Evolutionary conservation across 2,329 filamentous ascomycete species (phyloP), one percentile per base, ranked within the genome.

Genomic region (Tothia fuscella): DNA sequence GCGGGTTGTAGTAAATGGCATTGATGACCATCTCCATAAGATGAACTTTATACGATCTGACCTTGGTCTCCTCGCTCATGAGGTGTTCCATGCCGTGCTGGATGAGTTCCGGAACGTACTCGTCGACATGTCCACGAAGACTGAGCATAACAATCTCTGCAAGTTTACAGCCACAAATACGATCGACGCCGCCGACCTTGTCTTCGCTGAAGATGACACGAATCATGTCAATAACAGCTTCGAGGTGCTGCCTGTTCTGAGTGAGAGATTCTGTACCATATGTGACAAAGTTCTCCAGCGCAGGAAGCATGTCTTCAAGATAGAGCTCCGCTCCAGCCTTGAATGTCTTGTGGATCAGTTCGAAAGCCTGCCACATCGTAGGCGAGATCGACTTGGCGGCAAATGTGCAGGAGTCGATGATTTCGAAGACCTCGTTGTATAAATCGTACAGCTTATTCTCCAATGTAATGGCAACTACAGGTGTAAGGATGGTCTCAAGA

Each of bases 1-100:
- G 65, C 2, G 91, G 88, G 66, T 94, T 95, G 71, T 98, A 98
- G 71, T 96, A 93, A 53, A 96, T 87, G 42, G 84, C 79, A 63
- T 96, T 96, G 69, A 98, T 94, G 45, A 98, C 79, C 79, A 98
- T 93, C 66, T 98, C 91, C 83, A 98, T 93, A 33, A 98, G 67
- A 60, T 98, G 89, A 42, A 96, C 88, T 54, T 85, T 82, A 62
- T 95, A 93, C 3, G 85, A 88, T 70, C 93, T 95, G 51, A 93
- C 80, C 63, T 87, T 88, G 39, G 84, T 70, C 49, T 93, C 83
- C 32, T 81, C 74, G 38, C 73, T 77, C 17, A 70, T 76, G 29
- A 98, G 72, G 28, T 88, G 80, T 35, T 66, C 72, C 87, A 96
- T 96, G 22, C 86, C 82, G 62, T 96, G 79, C 51, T 77, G 76